A percentile compares a stretch with the other conserved stretches of the same genome.
Evolutionary conservation across 495 filamentous ascomycete species (phyloP).

Genomic region (Penicillium dipodomyicola): DNA sequence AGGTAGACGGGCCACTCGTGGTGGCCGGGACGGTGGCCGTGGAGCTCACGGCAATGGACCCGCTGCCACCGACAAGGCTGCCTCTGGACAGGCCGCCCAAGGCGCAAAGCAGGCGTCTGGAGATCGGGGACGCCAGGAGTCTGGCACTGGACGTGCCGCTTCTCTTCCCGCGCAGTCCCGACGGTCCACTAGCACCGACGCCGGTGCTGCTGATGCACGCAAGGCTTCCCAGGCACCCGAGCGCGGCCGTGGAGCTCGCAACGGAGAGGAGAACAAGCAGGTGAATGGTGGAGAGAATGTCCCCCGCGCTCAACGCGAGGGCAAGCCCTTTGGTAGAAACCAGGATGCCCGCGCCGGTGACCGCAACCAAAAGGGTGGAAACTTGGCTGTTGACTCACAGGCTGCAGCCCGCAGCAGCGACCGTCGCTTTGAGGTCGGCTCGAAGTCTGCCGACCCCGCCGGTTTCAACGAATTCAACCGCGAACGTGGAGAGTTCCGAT

Average conservation of each 20-base stretch:
- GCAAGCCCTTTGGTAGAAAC: conserved; percentile 37
- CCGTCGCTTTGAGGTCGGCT: conserved; percentile 39
- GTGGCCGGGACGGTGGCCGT: conserved; percentile 55
- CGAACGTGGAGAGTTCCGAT: conserved; percentile 49
- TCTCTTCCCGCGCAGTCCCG: conserved; percentile 42
- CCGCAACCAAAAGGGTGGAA: conserved; percentile 27
- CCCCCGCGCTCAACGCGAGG: conserved; percentile 34
- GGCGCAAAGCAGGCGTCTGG: conserved; percentile 35
- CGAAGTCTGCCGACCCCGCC: conserved; percentile 40
- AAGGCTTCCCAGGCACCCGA: conserved; percentile 34
- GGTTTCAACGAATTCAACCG: conserved; percentile 40
- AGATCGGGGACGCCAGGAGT: conserved; percentile 43
- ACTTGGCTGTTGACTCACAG: conserved; percentile 39
- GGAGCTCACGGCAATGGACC: conserved; percentile 47
- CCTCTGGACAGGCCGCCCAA: conserved; percentile 31
- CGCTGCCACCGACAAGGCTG: conserved; percentile 43
- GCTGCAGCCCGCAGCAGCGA: conserved; percentile 32
- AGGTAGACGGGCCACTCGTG: conserved; percentile 55
- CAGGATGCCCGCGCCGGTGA: conserved; percentile 37
- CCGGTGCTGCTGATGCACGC: conserved; percentile 32
- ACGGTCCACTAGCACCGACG: conserved; percentile 41
- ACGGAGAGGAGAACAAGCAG: conserved; percentile 34
- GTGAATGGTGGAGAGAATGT: conserved; percentile 31
- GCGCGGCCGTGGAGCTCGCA: conserved; percentile 36
- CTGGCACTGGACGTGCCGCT: conserved; percentile 37